Percentiles rank a stretch among this genome's conserved stretches.
Evolutionary conservation across 1,284 basidiomycete species (phyloP).

Genomic region (Apiotrichum sp.): DNA sequence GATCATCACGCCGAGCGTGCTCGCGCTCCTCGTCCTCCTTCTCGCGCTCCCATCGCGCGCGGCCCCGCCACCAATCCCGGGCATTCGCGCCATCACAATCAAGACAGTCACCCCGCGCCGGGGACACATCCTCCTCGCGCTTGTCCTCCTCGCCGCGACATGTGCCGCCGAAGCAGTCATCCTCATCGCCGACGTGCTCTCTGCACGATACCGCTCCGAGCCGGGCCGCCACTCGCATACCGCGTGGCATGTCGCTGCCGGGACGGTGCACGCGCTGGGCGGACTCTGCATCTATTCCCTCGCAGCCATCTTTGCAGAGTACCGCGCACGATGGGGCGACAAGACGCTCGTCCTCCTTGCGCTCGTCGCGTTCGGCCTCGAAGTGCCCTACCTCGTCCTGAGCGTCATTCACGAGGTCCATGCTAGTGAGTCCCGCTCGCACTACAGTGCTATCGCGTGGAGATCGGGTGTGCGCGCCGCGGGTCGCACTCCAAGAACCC

Average conservation of each 20-base stretch:
- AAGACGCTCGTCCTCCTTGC: constrained; percentile 26
- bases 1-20: constrained; percentile 24
- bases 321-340: constrained; percentile 32
- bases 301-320: constrained; percentile 29
- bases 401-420: constrained; percentile 27
- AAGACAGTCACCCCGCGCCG: constrained; percentile 36
- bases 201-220: constrained; percentile 4
- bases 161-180: constrained; percentile 24
- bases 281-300: constrained; percentile 30
- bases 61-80: constrained; percentile 15
- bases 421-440: constrained; percentile 22
- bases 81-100: constrained; percentile 37
- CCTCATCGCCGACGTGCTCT: constrained; percentile 25
- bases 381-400: constrained; percentile 35
- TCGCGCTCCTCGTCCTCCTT: constrained; percentile 29
- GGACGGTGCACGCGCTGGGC: constrained; percentile 26
- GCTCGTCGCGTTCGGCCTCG: constrained; percentile 26
- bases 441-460: too few species aligned
- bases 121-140: constrained; percentile 26
- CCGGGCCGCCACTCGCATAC: constrained; percentile 1
- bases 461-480: not conserved
- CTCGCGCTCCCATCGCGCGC: constrained; percentile 12
- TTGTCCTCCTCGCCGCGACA: constrained; percentile 27
- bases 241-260: constrained; percentile 10
- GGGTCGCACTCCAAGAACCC: not conserved